Percentiles rank a stretch among this genome's conserved stretches.
These are phyloP conservation scores for Conidiobolus incongruus DNA, from an alignment of 371 early-diverging fungal species.

Conservation along the genomic window DNA sequence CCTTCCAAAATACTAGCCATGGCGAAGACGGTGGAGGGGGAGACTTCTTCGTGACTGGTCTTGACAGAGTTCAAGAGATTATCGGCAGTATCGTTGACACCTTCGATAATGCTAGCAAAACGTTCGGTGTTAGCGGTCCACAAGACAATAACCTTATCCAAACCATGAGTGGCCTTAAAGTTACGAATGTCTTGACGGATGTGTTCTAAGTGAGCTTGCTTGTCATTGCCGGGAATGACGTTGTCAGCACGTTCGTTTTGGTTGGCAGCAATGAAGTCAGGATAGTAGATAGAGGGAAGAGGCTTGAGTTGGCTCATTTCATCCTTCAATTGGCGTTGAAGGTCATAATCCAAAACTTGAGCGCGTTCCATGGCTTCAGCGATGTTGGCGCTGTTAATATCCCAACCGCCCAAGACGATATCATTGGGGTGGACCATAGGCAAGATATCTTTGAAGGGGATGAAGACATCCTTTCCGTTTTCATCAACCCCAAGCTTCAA, in stretches of 20 bases:
- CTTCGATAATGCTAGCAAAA: slow-evolving; percentile 47
- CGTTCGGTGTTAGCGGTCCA: slow-evolving; percentile 99
- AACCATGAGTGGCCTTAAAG: slow-evolving; percentile 62
- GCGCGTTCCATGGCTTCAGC: slow-evolving; percentile 84
- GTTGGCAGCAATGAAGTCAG: slow-evolving; percentile 90
- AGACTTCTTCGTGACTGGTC: slow-evolving; percentile 58
- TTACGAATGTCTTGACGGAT: slow-evolving; percentile 82
- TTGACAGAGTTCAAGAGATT: slow-evolving; percentile 65
- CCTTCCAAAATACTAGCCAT: slow-evolving; percentile 86
- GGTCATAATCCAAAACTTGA: slow-evolving; percentile 79
- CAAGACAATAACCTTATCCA: slow-evolving; percentile 85
- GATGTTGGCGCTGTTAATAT: slow-evolving; percentile 65
- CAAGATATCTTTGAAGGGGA: slow-evolving; percentile 73
- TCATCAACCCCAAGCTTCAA: slow-evolving; percentile 71
- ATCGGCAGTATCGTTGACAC: slow-evolving; percentile 89
- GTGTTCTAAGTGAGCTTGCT: slow-evolving; percentile 69
- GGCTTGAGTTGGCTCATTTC: slow-evolving; percentile 61
- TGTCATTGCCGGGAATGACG: slow-evolving; percentile 49
- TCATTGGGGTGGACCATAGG: slow-evolving; percentile 94
- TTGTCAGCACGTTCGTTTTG: slow-evolving; percentile 91
- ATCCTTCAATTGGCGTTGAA: slow-evolving; percentile 73
- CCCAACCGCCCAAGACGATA: slow-evolving; percentile 92
- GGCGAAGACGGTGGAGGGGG: slow-evolving; percentile 94
- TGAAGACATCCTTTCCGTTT: slow-evolving; percentile 60
- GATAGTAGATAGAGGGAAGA: slow-evolving; percentile 87